phyloP scores from a whole-genome alignment of 2,329 filamentous ascomycete species.

The Fusarium chuoi region DNA sequence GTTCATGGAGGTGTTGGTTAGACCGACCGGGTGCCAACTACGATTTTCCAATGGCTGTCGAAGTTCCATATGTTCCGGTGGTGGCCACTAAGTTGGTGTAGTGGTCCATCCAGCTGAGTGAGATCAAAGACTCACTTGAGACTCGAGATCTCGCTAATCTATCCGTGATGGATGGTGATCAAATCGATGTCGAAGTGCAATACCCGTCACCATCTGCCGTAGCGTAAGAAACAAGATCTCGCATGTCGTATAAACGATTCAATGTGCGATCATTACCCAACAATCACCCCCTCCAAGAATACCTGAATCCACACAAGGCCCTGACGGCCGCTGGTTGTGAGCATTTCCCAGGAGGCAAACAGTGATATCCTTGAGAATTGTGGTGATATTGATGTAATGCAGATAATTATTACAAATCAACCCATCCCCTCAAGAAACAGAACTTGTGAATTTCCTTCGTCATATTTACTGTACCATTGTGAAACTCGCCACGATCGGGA shows the following conservation, averaged over 20 bases:
- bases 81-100: background rate
- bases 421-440: background rate
- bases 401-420: constrained; percentile 29
- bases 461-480: constrained; percentile 3
- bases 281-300: background rate
- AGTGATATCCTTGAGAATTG: background rate
- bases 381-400: constrained; percentile 23
- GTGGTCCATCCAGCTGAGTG: background rate
- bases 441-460: constrained; percentile 6
- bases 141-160: constrained; percentile 33
- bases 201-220: background rate
- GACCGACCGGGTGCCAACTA: background rate
- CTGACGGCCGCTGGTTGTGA: background rate
- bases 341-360: background rate
- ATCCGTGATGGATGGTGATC: constrained; percentile 7
- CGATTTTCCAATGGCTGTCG: background rate
- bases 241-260: background rate
- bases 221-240: background rate
- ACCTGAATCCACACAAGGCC: background rate
- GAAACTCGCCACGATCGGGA: constrained; percentile 28
- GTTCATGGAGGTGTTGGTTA: background rate
- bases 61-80: background rate
- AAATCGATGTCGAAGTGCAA: background rate
- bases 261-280: background rate
- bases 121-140: background rate